phyloP scores from a whole-genome alignment of 495 filamentous ascomycete species.

The Cryomyces minteri region DNA sequence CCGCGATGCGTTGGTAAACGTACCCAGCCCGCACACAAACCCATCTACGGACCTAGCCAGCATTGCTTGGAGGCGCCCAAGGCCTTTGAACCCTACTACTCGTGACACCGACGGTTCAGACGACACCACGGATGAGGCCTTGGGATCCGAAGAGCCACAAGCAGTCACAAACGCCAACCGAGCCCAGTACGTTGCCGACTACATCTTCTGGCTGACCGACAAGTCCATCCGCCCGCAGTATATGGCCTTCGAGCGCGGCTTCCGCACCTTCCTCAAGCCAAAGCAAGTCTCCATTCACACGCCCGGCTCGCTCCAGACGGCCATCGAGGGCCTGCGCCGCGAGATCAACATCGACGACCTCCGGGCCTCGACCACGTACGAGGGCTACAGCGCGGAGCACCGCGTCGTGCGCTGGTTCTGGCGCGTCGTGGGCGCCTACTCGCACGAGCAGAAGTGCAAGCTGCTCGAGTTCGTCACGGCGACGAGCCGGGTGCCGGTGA shows the following conservation, averaged over 20 bases:
- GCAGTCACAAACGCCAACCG: constrained; percentile 64
- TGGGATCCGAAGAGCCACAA: constrained; percentile 25
- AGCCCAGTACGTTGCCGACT: constrained; percentile 63
- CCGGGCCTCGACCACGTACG: constrained; percentile 49
- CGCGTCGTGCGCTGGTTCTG: constrained; percentile 64
- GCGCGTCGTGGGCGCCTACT: constrained; percentile 50
- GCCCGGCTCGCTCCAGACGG: constrained; percentile 45
- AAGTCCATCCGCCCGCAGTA: constrained; percentile 61
- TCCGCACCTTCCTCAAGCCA: constrained; percentile 53
- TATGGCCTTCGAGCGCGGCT: constrained; percentile 65
- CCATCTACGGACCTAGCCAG: too few relatives aligned
- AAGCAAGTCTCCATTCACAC: constrained; percentile 45
- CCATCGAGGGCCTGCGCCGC: constrained; percentile 65
- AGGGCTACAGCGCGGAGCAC: constrained; percentile 54
- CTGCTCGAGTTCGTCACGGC: constrained; percentile 92
- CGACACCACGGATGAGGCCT: background rate
- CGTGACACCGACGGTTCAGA: constrained; percentile 4
- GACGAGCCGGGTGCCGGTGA: constrained; percentile 75
- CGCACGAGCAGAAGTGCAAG: constrained; percentile 42
- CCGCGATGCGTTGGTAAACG: too few relatives aligned
- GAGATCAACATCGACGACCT: constrained; percentile 53
- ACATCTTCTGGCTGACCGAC: constrained; percentile 69
- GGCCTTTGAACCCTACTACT: too few relatives aligned
- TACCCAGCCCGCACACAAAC: too few relatives aligned
- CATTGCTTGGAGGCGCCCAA: too few relatives aligned